Base-by-base conservation (phyloP, 306 rosid species). In the Parietaria judaica region DNA sequence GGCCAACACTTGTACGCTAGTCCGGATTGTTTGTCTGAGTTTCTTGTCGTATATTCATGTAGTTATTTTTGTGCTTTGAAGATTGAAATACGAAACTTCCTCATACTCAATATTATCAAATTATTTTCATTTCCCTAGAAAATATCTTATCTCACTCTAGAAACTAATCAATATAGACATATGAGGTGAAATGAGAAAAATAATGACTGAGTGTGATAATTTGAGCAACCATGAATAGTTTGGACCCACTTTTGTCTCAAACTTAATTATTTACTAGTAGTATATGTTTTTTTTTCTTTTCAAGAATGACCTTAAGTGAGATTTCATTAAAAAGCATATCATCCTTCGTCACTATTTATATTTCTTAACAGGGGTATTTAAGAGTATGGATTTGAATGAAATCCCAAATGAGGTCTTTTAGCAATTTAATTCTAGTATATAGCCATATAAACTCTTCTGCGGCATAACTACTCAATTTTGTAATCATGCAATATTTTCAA, bases 221-320 rank as follows among this genome's bases (percentile, higher is more conserved):
- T 48, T 57, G 13, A 36, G 14, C 50, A 41, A 10, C 52, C 58
- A 66, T 70, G 39, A 66, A 52, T 61, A 64, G 56, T 36, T 36
- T 17, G 81, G 74, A 31, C 81, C 81, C 81, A 1, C 53, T 51
- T 70, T 51, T 55, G 74, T 76, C 74, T 66, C n/a, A 68, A 72
- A 14, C 67, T 10, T 14, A 16, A 39, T 9, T 51, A 17, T 35
- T 5, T 16, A 3, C 39, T 31, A 11, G 6, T 35, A 12, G 17
- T 6, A 7, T 61, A 49, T 48, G 13, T 48, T 39, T 39, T 39
- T 39, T 7, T 39, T 39, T 39, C 44, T 39, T 39, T 39, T 39
- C n/a, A n/a, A n/a, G n/a, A n/a, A n/a, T n/a, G n/a, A n/a, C n/a
- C n/a, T n/a, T n/a, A n/a, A n/a, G n/a, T n/a, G n/a, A n/a, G n/a